Evolutionary conservation across 1,284 basidiomycete species (phyloP), one percentile per base, ranked within the genome.

Genomic region (Spongiforma sp.): DNA sequence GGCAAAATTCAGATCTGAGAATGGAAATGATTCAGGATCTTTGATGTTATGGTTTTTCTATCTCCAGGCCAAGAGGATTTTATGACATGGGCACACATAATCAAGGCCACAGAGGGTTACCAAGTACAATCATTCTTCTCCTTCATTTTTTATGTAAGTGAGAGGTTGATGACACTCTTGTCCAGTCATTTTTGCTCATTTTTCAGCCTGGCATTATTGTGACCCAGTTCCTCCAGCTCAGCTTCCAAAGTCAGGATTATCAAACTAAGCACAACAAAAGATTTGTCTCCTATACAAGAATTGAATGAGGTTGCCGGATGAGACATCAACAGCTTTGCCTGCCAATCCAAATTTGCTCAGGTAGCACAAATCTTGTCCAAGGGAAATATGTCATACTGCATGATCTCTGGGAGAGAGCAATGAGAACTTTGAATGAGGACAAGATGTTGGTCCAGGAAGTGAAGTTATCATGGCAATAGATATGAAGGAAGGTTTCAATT

Each of bases 301-400:
- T 65, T 57, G 28, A 63, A 43, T 43, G 52, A 59, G 33, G 59
- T 32, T 5, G 43, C 43, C 59, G 78, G 12, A 81, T 73, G 63
- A 89, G 83, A 58, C 5, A 79, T 78, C n/a, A 88, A 77, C 3
- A 87, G 79, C 61, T 84, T 83, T 2, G 84, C 82, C 65, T 89
- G 84, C 84, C 85, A 85, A 60, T 84, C 82, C 37, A 85, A 67
- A n/a, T 68, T 69, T 60, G 81, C 79, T 34, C 71, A 62, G 5
- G 83, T 66, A 26, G 83, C 59, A 15, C 24, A 60, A 39, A 59
- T 61, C 57, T 73, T 69, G 60, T 88, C 83, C 48, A 85, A 79
- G 11, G 77, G 76, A 12, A 90, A 77, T 24, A 88, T 74, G 1
- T 78, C 70, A 26, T 78, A 72, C 33, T 70, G 63, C 8, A 82